These are phyloP conservation scores for Skeletonema menzelii DNA, from an alignment of 108 stramenopile genomes.

Conservation along the genomic window DNA sequence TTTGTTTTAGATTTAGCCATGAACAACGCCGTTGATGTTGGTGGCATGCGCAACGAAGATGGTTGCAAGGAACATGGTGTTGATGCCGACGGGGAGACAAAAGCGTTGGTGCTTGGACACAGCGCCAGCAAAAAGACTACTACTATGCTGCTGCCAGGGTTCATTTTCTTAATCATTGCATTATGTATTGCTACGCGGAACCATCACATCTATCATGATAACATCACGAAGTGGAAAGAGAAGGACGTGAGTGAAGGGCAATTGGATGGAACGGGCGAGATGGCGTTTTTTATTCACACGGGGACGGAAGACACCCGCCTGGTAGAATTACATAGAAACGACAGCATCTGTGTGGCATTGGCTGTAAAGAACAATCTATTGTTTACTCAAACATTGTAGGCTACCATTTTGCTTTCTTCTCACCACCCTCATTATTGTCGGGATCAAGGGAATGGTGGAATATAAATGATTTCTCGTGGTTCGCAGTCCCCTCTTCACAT, in stretches of 20 bases:
- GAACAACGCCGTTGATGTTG: conserved; percentile 1
- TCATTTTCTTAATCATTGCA: not conserved
- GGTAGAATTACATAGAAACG: too few species aligned
- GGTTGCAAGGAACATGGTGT: not conserved
- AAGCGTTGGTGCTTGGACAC: not conserved
- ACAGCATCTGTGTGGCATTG: too few species aligned
- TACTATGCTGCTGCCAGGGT: not conserved
- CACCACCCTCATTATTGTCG: conserved; percentile 41
- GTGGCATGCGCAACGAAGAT: not conserved
- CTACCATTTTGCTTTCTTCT: conserved; percentile 38
- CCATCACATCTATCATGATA: too few species aligned
- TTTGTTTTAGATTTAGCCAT: conserved; percentile 45
- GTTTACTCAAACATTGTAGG: not conserved
- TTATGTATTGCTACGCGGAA: too few species aligned
- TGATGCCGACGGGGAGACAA: not conserved
- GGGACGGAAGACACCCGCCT: too few species aligned
- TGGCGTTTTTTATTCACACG: too few species aligned
- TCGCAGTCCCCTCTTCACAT: conserved; percentile 60
- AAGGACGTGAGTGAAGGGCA: too few species aligned
- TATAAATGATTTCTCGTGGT: conserved; percentile 64
- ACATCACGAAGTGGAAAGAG: too few species aligned
- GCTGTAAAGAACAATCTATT: too few species aligned
- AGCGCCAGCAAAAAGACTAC: not conserved
- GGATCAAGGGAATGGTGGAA: conserved; percentile 57
- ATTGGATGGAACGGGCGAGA: too few species aligned